These are phyloP conservation scores for Zygotorulaspora florentina DNA, from an alignment of 805 yeast species.

Conservation along the genomic window DNA sequence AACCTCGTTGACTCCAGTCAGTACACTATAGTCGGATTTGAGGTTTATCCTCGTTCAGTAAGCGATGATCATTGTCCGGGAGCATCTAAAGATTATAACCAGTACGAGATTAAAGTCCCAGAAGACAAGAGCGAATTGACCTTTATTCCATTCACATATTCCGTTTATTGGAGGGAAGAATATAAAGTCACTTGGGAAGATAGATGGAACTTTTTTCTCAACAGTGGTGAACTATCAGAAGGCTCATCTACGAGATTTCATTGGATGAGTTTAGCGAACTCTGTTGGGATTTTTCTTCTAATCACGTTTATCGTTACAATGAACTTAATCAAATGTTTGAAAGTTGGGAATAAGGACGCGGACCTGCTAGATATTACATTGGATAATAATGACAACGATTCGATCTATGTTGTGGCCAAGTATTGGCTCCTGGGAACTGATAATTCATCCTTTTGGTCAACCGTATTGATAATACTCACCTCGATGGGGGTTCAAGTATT, in stretches of 20 bases:
- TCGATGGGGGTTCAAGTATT: constrained; percentile 74
- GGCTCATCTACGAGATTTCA: constrained; percentile 53
- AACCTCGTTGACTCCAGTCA: constrained; percentile 46
- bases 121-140: constrained; percentile 35
- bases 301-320: constrained; percentile 61
- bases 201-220: constrained; percentile 70
- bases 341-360: constrained; percentile 20
- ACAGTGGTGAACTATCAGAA: constrained; percentile 41
- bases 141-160: constrained; percentile 71
- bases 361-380: constrained; percentile 17
- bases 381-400: constrained; percentile 26
- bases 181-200: constrained; percentile 55
- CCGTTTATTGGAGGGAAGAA: constrained; percentile 88
- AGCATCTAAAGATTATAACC: constrained; percentile 54
- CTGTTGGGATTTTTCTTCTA: constrained; percentile 58
- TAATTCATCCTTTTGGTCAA: constrained; percentile 33
- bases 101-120: constrained; percentile 48
- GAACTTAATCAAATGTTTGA: constrained; percentile 42
- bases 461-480: constrained; percentile 49
- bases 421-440: constrained; percentile 42
- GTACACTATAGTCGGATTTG: constrained; percentile 78
- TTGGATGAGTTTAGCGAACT: constrained; percentile 73
- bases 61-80: constrained; percentile 69
- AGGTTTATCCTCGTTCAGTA: constrained; percentile 82
- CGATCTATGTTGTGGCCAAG: constrained; percentile 46